Evolutionary conservation across 495 filamentous ascomycete species (phyloP).

Genomic region (Parathielavia appendiculata): DNA sequence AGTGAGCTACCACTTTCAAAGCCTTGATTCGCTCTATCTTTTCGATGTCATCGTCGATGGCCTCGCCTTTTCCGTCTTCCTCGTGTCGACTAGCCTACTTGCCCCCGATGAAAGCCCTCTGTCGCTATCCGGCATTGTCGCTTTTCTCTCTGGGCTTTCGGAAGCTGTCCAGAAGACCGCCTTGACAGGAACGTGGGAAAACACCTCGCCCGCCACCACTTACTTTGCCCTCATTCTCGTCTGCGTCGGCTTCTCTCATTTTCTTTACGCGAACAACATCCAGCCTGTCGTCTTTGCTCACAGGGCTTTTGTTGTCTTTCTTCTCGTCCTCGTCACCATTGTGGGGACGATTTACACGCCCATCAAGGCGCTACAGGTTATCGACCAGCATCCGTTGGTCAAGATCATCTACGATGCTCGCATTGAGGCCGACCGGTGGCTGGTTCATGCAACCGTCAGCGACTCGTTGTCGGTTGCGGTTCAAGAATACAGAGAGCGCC

Average conservation of each 20-base stretch:
- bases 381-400: conserved; percentile 46
- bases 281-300: conserved; percentile 38
- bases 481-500: conserved; percentile 53
- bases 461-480: conserved; percentile 51
- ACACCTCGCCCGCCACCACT: conserved; percentile 27
- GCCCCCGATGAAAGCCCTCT: conserved; percentile 37
- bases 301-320: conserved; percentile 34
- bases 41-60: conserved; percentile 41
- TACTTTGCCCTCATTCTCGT: conserved; percentile 30
- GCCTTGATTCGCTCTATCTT: conserved; percentile 32
- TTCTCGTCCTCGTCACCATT: conserved; percentile 30
- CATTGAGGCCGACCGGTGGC: conserved; percentile 42
- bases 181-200: conserved; percentile 38
- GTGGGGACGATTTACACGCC: conserved; percentile 31
- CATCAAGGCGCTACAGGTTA: conserved; percentile 15
- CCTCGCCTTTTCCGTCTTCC: conserved; percentile 34
- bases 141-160: conserved; percentile 34
- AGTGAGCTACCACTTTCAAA: conserved; percentile 25
- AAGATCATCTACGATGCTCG: conserved; percentile 48
- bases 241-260: conserved; percentile 36
- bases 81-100: conserved; percentile 38
- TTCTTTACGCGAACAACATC: conserved; percentile 39
- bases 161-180: conserved; percentile 25
- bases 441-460: conserved; percentile 42
- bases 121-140: conserved; percentile 35